Evolutionary conservation across 768 basidiomycete species (phyloP).

Genomic region (Trametes punicea): DNA sequence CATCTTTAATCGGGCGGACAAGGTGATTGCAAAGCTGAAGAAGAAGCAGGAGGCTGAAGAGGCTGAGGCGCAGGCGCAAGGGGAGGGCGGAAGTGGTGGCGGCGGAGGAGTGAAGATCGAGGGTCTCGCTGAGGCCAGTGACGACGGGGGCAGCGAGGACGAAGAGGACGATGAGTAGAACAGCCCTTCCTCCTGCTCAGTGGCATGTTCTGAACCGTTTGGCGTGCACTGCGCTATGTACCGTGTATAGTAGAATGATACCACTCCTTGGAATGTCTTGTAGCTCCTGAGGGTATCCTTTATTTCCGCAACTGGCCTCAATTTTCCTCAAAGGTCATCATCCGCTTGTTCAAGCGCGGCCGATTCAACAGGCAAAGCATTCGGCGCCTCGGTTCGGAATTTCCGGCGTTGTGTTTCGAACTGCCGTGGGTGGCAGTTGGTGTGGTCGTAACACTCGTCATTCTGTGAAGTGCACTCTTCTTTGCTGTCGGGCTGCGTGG

Average conservation of each 20-base stretch:
- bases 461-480: not conserved
- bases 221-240: constrained; percentile 6
- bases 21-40: constrained; percentile 84
- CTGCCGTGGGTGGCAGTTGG: not conserved
- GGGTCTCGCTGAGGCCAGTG: constrained; percentile 39
- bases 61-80: constrained; percentile 42
- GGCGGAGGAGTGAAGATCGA: constrained; percentile 43
- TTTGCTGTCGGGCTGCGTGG: not conserved
- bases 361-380: too few species aligned
- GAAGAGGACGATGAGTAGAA: constrained; percentile 31
- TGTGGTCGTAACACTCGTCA: not conserved
- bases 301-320: not conserved
- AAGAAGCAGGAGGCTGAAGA: constrained; percentile 63
- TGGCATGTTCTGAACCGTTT: not conserved
- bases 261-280: not conserved
- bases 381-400: not conserved
- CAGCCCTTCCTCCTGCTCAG: not conserved
- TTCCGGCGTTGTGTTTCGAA: not conserved
- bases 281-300: not conserved
- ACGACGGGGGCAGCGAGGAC: constrained; percentile 30
- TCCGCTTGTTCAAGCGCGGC: too few species aligned
- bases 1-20: constrained; percentile 94
- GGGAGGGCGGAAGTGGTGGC: constrained; percentile 14
- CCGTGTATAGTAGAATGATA: constrained; percentile 16
- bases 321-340: too few species aligned